Percentiles rank a stretch among this genome's conserved stretches.
phyloP scores from a whole-genome alignment of 148 eudicot genomes.

The Mesembryanthemum crystallinum region DNA sequence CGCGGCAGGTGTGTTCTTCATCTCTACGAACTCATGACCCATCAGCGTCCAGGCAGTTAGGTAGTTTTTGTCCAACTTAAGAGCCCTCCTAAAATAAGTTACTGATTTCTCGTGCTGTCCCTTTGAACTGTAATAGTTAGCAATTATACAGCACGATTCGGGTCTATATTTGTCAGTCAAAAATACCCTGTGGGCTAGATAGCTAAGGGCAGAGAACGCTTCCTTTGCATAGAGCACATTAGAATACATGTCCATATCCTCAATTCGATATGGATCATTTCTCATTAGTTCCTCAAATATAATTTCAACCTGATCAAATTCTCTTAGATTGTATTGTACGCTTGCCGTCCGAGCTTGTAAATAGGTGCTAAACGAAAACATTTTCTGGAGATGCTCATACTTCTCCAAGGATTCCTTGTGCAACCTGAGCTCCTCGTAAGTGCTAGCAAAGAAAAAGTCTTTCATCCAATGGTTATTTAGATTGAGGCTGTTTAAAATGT shows the following conservation, averaged over 20 bases:
- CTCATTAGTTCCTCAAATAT: constrained; percentile 88
- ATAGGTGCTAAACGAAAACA: constrained; percentile 72
- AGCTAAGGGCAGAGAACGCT: constrained; percentile 83
- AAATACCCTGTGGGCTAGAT: constrained; percentile 82
- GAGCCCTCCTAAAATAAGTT: constrained; percentile 82
- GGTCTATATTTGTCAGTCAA: constrained; percentile 93
- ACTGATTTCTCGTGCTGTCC: constrained; percentile 96
- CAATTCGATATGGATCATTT: constrained; percentile 85
- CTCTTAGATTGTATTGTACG: constrained; percentile 78
- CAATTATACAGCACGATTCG: constrained; percentile 93
- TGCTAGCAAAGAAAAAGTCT: constrained; percentile 85
- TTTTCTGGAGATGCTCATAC: constrained; percentile 71
- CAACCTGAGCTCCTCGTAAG: constrained; percentile 87
- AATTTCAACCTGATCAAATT: constrained; percentile 85
- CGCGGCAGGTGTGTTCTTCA: constrained; percentile 93
- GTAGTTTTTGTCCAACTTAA: constrained; percentile 81
- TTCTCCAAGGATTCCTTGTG: constrained; percentile 72
- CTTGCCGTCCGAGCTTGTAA: constrained; percentile 87
- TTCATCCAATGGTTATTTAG: constrained; percentile 94
- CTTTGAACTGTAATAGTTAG: constrained; percentile 93
- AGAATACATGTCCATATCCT: constrained; percentile 99
- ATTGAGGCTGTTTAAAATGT: constrained; percentile 64
- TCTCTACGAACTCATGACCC: constrained; percentile 96
- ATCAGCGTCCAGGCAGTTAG: constrained; percentile 96
- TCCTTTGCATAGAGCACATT: constrained; percentile 96